A percentile compares a stretch with the other conserved stretches of the same genome.
These are phyloP conservation scores for Trifolium fragiferum DNA, from an alignment of 306 rosid species.

Conservation along the genomic window DNA sequence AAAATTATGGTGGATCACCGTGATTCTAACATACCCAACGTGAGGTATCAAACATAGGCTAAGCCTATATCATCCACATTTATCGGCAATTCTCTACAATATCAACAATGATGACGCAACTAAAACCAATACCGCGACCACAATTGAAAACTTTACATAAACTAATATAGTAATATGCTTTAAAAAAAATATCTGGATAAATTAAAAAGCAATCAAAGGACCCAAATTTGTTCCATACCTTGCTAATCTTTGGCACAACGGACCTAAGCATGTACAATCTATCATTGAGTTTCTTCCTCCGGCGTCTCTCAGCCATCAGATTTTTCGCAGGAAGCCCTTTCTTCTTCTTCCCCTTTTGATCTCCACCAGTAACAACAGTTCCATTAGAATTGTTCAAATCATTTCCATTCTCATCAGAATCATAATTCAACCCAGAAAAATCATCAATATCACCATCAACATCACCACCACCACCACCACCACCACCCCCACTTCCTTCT, in stretches of 20 bases:
- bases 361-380: constrained; percentile 52
- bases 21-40: too few species aligned
- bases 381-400: constrained; percentile 30
- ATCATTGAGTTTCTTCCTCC: constrained; percentile 95
- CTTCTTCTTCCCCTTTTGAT: constrained; percentile 91
- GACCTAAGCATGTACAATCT: constrained; percentile 97
- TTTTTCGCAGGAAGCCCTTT: constrained; percentile 91
- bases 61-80: neutral
- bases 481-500: constrained; percentile 4
- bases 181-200: neutral
- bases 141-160: neutral
- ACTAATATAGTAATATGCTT: constrained; percentile 3
- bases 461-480: constrained; percentile 53
- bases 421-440: constrained; percentile 71
- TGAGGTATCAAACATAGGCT: too few species aligned
- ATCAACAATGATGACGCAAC: neutral
- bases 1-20: too few species aligned
- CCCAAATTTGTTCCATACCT: constrained; percentile 54
- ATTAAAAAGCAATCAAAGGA: neutral
- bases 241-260: constrained; percentile 97
- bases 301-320: constrained; percentile 98
- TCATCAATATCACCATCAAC: constrained; percentile 51
- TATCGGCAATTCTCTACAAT: neutral
- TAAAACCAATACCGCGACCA: neutral
- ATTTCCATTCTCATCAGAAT: constrained; percentile 66